phyloP scores from a whole-genome alignment of 2,329 filamentous ascomycete genomes.

The Corynespora cassiicola region DNA sequence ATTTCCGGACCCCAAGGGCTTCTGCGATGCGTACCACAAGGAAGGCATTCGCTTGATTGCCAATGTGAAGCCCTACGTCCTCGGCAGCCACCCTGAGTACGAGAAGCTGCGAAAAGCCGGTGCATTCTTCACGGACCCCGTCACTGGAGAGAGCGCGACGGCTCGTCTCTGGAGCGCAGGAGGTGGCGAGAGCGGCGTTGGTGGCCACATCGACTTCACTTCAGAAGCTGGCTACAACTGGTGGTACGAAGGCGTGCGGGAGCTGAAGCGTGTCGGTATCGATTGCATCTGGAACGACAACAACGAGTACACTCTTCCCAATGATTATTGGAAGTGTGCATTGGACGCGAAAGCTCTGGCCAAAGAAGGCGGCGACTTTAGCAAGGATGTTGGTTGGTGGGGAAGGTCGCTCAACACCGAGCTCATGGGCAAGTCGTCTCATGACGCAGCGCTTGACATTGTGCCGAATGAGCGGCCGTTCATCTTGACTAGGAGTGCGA shows the following conservation, averaged over 20 bases:
- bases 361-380: constrained; percentile 37
- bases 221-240: constrained; percentile 70
- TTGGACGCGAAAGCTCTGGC: constrained; percentile 52
- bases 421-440: constrained; percentile 72
- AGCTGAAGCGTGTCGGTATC: constrained; percentile 68
- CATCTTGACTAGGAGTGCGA: constrained; percentile 73
- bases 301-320: constrained; percentile 73
- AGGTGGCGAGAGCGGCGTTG: constrained; percentile 72
- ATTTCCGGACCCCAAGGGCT: constrained; percentile 72
- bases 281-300: constrained; percentile 83
- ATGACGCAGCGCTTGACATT: constrained; percentile 68
- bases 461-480: constrained; percentile 69
- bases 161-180: constrained; percentile 75
- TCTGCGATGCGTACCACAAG: constrained; percentile 66
- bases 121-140: constrained; percentile 69
- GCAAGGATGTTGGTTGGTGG: constrained; percentile 69
- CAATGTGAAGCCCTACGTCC: constrained; percentile 76
- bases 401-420: constrained; percentile 74
- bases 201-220: constrained; percentile 77
- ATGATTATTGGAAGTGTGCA: constrained; percentile 70
- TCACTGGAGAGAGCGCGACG: constrained; percentile 55
- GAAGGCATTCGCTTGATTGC: constrained; percentile 72
- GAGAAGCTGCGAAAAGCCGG: constrained; percentile 63
- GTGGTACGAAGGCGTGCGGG: constrained; percentile 74
- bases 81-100: constrained; percentile 72